Conservation (phyloP, 331 rosid genomes). For the Malus hybrid region DNA sequence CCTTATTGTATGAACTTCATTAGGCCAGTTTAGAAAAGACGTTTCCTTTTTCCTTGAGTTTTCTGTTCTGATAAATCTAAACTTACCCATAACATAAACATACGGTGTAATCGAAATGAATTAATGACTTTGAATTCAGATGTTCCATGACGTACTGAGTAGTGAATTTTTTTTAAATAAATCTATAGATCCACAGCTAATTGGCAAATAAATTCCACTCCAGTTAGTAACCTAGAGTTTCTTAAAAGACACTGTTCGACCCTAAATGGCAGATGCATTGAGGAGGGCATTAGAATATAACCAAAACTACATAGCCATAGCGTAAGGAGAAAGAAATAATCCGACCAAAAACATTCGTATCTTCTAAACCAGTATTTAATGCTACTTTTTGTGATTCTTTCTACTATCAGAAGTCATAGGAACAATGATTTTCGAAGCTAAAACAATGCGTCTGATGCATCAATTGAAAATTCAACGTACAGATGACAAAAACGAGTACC, state of each 20-base stretch:
- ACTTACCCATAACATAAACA: not conserved
- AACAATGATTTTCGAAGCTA: not conserved
- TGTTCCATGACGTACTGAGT: too few relatives aligned
- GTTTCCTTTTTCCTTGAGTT: not conserved
- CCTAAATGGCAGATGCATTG: too few relatives aligned
- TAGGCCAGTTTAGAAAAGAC: not conserved
- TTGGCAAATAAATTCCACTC: not conserved
- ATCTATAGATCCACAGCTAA: not conserved
- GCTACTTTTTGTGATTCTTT: not conserved
- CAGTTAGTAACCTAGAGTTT: not conserved
- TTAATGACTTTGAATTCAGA: too few relatives aligned
- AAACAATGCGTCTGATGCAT: not conserved
- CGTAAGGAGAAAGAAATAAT: not conserved
- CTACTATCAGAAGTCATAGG: not conserved
- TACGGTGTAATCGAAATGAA: not conserved
- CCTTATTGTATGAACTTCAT: not conserved
- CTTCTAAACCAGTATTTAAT: not conserved
- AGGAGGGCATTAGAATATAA: too few relatives aligned
- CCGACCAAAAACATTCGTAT: not conserved
- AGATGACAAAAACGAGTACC: not conserved
- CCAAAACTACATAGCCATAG: too few relatives aligned
- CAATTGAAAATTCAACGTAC: not conserved
- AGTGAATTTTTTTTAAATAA: too few relatives aligned
- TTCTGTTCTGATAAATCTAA: not conserved
- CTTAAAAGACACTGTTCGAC: too few relatives aligned